A percentile compares a stretch with the other conserved stretches of the same genome.
These are phyloP conservation scores for Pleurotus giganteus DNA, from an alignment of 768 basidiomycete genomes.

Conservation along the genomic window DNA sequence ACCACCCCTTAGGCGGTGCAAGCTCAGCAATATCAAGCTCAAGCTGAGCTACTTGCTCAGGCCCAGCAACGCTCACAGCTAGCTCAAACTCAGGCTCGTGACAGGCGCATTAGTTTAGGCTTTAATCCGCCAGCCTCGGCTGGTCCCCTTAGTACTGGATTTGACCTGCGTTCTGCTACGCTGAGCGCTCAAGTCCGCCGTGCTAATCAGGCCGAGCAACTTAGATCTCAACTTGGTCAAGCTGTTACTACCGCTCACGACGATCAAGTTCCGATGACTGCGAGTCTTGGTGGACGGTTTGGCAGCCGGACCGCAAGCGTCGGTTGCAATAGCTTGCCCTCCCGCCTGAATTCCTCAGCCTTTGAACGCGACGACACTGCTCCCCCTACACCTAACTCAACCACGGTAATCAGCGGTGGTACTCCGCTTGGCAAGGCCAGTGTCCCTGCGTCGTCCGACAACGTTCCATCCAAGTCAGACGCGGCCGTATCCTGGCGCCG, in stretches of 20 bases:
- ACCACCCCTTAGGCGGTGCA: constrained; percentile 48
- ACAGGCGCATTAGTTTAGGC: constrained; percentile 45
- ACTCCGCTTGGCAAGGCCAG: constrained; percentile 60
- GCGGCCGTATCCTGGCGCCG: constrained; percentile 80
- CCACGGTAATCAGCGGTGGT: constrained; percentile 71
- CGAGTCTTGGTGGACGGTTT: constrained; percentile 73
- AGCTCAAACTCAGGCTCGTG: constrained; percentile 36
- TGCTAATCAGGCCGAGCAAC: constrained; percentile 64
- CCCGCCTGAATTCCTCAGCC: constrained; percentile 18
- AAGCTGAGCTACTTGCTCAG: constrained; percentile 67
- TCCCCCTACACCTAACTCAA: constrained; percentile 58
- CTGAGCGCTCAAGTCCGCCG: constrained; percentile 63
- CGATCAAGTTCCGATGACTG: constrained; percentile 78
- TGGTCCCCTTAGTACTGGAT: constrained; percentile 61
- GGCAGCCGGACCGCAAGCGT: constrained; percentile 59
- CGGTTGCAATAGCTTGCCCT: constrained; percentile 26
- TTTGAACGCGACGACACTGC: constrained; percentile 44
- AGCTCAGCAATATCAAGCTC: constrained; percentile 61
- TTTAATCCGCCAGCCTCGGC: constrained; percentile 68
- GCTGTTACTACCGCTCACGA: constrained; percentile 28
- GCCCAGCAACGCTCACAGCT: constrained; percentile 51
- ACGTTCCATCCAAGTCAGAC: constrained; percentile 76
- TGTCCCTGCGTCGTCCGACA: constrained; percentile 22
- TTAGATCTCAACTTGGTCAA: constrained; percentile 58
- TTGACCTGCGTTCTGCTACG: constrained; percentile 61